phyloP scores from a whole-genome alignment of 148 eudicot genomes.

The Spergularia marina region DNA sequence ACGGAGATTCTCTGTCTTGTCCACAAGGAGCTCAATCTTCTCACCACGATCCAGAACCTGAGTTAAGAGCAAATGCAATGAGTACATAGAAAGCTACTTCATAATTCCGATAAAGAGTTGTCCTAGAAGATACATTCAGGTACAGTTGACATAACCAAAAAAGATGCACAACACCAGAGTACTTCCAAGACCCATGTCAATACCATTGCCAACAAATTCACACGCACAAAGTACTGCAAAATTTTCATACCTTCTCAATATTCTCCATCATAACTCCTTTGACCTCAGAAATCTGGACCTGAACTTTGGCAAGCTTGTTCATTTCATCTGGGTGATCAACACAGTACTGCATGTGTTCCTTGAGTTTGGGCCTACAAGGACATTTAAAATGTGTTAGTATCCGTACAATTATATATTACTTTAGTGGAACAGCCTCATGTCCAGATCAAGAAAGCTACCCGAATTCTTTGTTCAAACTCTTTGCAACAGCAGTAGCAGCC shows the following conservation, averaged over 20 bases:
- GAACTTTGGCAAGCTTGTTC: slow-evolving; percentile 53
- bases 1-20: slow-evolving; percentile 54
- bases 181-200: not conserved
- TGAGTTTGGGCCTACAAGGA: slow-evolving; percentile 39
- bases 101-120: not conserved
- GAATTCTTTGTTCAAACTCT: slow-evolving; percentile 51
- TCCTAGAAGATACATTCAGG: not conserved
- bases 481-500: slow-evolving; percentile 47
- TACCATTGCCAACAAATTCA: not conserved
- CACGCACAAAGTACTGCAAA: not conserved
- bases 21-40: slow-evolving; percentile 55
- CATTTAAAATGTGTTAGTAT: slow-evolving; percentile 6
- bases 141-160: no score
- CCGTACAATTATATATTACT: not conserved
- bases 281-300: slow-evolving; percentile 52
- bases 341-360: slow-evolving; percentile 57
- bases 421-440: not conserved
- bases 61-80: not conserved
- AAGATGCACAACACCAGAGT: no score
- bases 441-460: slow-evolving; percentile 28
- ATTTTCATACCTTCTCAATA: slow-evolving; percentile 41
- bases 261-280: slow-evolving; percentile 60
- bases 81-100: not conserved
- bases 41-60: slow-evolving; percentile 58
- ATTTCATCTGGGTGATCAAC: slow-evolving; percentile 57